Base-by-base conservation (phyloP, 2,329 filamentous ascomycete genomes). In the Colletotrichum sidae region DNA sequence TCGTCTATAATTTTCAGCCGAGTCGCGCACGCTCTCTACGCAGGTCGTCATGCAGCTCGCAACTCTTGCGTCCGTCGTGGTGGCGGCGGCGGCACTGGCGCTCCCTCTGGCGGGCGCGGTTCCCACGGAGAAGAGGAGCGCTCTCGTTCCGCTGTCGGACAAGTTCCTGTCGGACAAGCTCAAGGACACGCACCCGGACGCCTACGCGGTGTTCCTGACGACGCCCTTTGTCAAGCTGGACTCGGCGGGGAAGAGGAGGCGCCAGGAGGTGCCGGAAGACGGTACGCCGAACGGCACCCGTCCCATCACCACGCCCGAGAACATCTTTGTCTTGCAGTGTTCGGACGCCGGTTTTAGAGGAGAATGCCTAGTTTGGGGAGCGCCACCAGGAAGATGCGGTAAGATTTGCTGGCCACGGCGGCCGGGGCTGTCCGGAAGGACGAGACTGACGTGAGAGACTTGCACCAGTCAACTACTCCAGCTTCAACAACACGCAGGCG, bases 331-430 rank as follows among this genome's bases (percentile, higher is more conserved):
- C 2, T 33, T 66, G 1, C 63, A 66, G 33, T 66, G 63, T 37
- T 44, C 58, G 6, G 63, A 63, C 12, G 52, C 58, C 25, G 58
- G 52, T 1, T 66, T 66, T 13, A 13, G 44, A 2, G 58, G 58
- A 9, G 52, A 57, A 0, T 66, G 63, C 15, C 53, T 66, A 2
- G 62, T 59, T 4, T 66, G 53, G 51, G 63, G 63, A 11, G 63
- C 63, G 0, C 58, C 58, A 8, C 63, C 63, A 0, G 63, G 63
- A 37, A 50, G n/a, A 33, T 66, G 63, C 15, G 63, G 63, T 66
- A 54, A 57, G 25, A 3, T 17, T 8, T n/a, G 1, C 6, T 10
- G 7, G 9, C 4, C 15, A 8, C 3, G 9, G 35, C 3, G 34
- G 17, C n/a, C 5, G 3, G n/a, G 4, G 3, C 3, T 8, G 2